Base-by-base conservation (phyloP, 352 stramenopile species). In the Plasmopara viticola region DNA sequence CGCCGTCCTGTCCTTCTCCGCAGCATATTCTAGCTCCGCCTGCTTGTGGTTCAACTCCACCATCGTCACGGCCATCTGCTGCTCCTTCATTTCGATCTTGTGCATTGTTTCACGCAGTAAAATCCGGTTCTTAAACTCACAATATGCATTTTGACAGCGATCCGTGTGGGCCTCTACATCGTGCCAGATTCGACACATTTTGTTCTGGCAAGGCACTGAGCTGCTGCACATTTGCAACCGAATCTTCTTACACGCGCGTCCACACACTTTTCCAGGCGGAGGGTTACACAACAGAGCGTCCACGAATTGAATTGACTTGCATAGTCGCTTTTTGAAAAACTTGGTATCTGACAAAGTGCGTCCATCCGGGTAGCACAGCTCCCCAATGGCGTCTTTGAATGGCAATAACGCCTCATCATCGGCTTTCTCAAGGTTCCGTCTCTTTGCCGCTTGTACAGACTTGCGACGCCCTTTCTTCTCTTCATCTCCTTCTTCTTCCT, bases 101-200 rank as follows among this genome's bases (percentile, higher is more conserved):
- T 86, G 77, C 74, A 86, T 84, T 25, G 70, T 88, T 56, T 88
- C 77, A 25, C 77, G 74, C 20, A 80, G 54, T 54, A 88, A 67
- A 43, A 88, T 72, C 15, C 77, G 74, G 45, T 72, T 79, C 35
- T 78, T 80, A 56, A 88, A 83, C 61, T 88, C 77, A 52, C 77
- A 88, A 20, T 82, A 62, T 5, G 50, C 42, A 50, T 88, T 85
- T 44, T 74, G 53, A 48, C 77, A 88, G 44, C 66, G 68, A 33
- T 86, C 77, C 6, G 70, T 86, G 50, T 88, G 74, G 2, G 77
- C 74, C 44, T 88, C 74, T 8, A 88, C 77, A 35, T 88, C 74
- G 49, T 86, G 74, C 77, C 77, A 87, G 18, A 86, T 67, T 17
- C 77, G 74, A n/a, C 77, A 86, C 51, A 79, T 74, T 44, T 73